A percentile compares a stretch with the other conserved stretches of the same genome.
Evolutionary conservation across 495 filamentous ascomycete species (phyloP).

Genomic region (Penicillium manginii): DNA sequence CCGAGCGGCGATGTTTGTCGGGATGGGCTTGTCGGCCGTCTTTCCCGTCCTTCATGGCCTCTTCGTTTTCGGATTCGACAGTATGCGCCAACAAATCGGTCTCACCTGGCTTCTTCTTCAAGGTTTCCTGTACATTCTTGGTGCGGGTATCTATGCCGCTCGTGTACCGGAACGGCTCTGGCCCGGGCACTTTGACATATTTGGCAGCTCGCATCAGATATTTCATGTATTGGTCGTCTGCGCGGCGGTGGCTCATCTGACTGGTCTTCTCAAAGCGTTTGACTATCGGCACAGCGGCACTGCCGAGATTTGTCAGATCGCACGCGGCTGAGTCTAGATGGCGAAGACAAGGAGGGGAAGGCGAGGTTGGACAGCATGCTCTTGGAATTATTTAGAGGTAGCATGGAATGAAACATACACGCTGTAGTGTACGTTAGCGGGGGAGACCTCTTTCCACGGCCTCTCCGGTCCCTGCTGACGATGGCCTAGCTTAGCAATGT

Average conservation of each 20-base stretch:
- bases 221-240: slow-evolving; percentile 68
- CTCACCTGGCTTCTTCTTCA: slow-evolving; percentile 81
- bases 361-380: slow-evolving; percentile 33
- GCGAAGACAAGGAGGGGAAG: slow-evolving; percentile 8
- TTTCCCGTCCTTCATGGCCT: slow-evolving; percentile 81
- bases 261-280: slow-evolving; percentile 60
- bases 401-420: slow-evolving; percentile 29
- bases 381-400: slow-evolving; percentile 29
- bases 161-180: slow-evolving; percentile 54
- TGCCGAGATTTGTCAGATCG: slow-evolving; percentile 43
- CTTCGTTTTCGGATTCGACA: slow-evolving; percentile 57
- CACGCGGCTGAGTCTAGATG: slow-evolving; percentile 29
- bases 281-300: slow-evolving; percentile 56
- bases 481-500: slow-evolving; percentile 27
- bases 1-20: slow-evolving; percentile 88
- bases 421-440: slow-evolving; percentile 18
- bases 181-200: slow-evolving; percentile 62
- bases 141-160: slow-evolving; percentile 80
- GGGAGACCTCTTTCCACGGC: slow-evolving; percentile 7
- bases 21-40: slow-evolving; percentile 81
- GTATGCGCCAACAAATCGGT: slow-evolving; percentile 72
- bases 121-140: slow-evolving; percentile 82
- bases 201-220: slow-evolving; percentile 65
- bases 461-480: slow-evolving; percentile 27
- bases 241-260: slow-evolving; percentile 60